A percentile compares a stretch with the other conserved stretches of the same genome.
Evolutionary conservation across 2,329 filamentous ascomycete genomes (phyloP).

Genomic region (Monosporascus sp.): DNA sequence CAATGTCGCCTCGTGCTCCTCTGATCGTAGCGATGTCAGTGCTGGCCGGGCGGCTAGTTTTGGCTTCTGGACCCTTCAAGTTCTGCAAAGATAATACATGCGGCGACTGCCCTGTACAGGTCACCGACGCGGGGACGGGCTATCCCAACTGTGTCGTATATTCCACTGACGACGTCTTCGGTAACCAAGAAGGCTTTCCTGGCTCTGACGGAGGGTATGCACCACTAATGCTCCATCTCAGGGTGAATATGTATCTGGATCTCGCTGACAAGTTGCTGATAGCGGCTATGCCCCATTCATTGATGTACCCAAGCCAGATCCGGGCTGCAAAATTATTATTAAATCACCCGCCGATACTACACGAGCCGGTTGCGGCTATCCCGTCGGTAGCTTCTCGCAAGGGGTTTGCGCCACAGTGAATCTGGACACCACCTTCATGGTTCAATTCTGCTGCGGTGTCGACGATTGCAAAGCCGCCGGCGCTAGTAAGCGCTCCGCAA

Average conservation of each 20-base stretch:
- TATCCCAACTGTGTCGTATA: conserved; percentile 3
- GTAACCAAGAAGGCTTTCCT: background rate
- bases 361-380: background rate
- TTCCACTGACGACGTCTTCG: background rate
- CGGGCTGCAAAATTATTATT: background rate
- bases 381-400: background rate
- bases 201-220: background rate
- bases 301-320: background rate
- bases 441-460: conserved; percentile 1
- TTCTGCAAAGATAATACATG: conserved; percentile 1
- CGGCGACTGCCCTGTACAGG: background rate
- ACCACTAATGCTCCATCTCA: too few species aligned
- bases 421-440: conserved; percentile 3
- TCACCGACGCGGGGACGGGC: conserved; percentile 1
- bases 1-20: too few species aligned
- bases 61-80: background rate
- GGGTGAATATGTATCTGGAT: too few species aligned
- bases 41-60: background rate
- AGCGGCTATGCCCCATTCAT: background rate
- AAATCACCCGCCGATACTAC: background rate
- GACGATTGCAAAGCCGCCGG: conserved; percentile 1
- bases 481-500: background rate
- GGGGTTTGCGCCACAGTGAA: background rate
- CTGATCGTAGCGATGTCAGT: background rate
- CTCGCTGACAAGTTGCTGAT: background rate